Conservation (phyloP, 768 basidiomycete genomes). For the Tulasnella sp. region DNA sequence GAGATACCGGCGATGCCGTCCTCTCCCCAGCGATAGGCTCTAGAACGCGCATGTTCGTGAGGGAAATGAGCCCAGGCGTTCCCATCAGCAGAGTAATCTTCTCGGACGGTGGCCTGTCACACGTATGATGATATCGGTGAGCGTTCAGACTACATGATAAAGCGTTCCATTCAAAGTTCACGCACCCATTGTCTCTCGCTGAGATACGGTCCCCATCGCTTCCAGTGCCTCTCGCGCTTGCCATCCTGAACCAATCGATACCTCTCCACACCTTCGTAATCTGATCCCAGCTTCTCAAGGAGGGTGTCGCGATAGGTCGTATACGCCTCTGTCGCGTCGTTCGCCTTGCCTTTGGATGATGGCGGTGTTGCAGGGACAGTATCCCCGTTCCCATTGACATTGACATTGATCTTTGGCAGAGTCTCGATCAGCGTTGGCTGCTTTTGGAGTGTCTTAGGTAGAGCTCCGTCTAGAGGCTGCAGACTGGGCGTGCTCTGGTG, state of each 20-base stretch:
- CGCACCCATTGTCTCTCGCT: constrained; percentile 95
- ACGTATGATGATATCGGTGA: constrained; percentile 9
- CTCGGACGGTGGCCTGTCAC: constrained; percentile 84
- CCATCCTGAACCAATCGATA: constrained; percentile 77
- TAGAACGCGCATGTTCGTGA: constrained; percentile 82
- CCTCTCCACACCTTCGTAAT: constrained; percentile 75
- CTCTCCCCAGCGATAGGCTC: constrained; percentile 98
- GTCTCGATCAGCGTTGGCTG: constrained; percentile 21
- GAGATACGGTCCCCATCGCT: constrained; percentile 97
- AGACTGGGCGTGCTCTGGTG: constrained; percentile 32
- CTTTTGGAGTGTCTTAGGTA: constrained; percentile 25
- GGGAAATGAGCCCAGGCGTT: constrained; percentile 96
- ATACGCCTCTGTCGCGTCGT: not conserved
- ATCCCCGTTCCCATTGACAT: constrained; percentile 2
- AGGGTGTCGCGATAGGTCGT: constrained; percentile 53
- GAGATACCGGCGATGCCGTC: constrained; percentile 96
- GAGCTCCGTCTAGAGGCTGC: constrained; percentile 34
- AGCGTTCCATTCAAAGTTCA: constrained; percentile 12
- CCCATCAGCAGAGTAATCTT: constrained; percentile 94
- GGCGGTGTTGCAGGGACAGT: constrained; percentile 14
- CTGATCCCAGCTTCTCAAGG: constrained; percentile 46
- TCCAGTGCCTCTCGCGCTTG: constrained; percentile 81
- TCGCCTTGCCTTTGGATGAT: not conserved
- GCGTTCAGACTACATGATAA: not conserved
- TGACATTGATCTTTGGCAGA: too few species aligned